Evolutionary conservation across 805 yeast genomes (phyloP).

Genomic region (Candida boleticola): DNA sequence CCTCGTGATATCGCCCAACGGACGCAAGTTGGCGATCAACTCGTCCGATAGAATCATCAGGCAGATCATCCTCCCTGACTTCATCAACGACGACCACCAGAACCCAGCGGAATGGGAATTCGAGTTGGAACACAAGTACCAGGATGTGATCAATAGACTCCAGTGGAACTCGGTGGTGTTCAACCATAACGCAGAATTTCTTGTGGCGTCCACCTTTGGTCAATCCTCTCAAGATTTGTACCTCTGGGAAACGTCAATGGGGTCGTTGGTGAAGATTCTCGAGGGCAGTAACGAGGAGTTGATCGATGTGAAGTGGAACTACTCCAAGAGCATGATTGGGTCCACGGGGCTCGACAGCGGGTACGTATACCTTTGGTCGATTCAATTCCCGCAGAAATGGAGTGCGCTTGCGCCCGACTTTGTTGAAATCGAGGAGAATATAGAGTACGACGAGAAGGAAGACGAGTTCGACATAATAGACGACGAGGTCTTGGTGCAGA

Average conservation of each 20-base stretch:
- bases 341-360: slow-evolving; percentile 89
- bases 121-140: slow-evolving; percentile 76
- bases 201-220: slow-evolving; percentile 87
- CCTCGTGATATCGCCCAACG: slow-evolving; percentile 55
- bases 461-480: slow-evolving; percentile 86
- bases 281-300: slow-evolving; percentile 92
- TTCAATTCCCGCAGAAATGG: slow-evolving; percentile 88
- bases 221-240: slow-evolving; percentile 82
- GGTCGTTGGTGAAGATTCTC: slow-evolving; percentile 81
- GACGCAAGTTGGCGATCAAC: slow-evolving; percentile 65
- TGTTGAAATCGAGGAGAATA: slow-evolving; percentile 89
- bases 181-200: slow-evolving; percentile 72
- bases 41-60: slow-evolving; percentile 75
- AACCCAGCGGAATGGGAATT: slow-evolving; percentile 44
- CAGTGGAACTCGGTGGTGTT: slow-evolving; percentile 86
- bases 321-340: slow-evolving; percentile 65
- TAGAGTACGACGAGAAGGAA: slow-evolving; percentile 82
- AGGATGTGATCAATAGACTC: slow-evolving; percentile 82
- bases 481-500: slow-evolving; percentile 61
- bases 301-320: slow-evolving; percentile 85
- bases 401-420: slow-evolving; percentile 96
- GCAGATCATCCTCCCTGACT: slow-evolving; percentile 52
- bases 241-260: slow-evolving; percentile 89
- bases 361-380: slow-evolving; percentile 75
- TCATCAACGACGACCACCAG: slow-evolving; percentile 21